A percentile compares a stretch with the other conserved stretches of the same genome.
phyloP scores from a whole-genome alignment of 2,329 filamentous ascomycete species.

The Sporothrix sp. region DNA sequence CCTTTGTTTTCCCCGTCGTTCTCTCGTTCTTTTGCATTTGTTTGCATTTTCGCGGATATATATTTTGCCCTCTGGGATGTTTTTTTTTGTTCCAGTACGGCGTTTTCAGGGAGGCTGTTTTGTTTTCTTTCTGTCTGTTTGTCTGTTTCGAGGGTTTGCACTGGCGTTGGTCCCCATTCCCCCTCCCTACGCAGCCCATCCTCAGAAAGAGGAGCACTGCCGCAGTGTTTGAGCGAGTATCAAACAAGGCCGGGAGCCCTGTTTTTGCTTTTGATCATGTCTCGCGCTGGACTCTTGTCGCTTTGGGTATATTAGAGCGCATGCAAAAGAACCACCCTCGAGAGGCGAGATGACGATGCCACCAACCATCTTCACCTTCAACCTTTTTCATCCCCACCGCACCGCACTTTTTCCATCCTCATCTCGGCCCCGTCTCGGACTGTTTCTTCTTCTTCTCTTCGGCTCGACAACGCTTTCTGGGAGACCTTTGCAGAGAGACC shows the following conservation, averaged over 20 bases:
- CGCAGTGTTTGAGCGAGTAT: constrained; percentile 6
- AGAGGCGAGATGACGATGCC: constrained; percentile 14
- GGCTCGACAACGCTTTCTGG: not conserved
- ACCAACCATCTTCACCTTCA: not conserved
- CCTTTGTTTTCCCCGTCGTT: not conserved
- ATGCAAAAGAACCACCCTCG: constrained; percentile 8
- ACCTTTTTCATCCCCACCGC: not conserved
- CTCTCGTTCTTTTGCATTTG: not conserved
- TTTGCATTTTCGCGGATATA: not conserved
- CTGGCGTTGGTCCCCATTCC: constrained; percentile 7
- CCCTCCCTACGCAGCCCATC: not conserved
- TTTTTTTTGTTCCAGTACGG: not conserved
- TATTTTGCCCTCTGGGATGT: not conserved
- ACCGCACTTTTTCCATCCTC: not conserved
- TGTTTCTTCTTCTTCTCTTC: constrained; percentile 6
- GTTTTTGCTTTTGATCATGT: constrained; percentile 1
- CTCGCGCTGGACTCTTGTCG: not conserved
- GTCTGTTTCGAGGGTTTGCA: not conserved
- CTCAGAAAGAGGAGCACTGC: too few species aligned
- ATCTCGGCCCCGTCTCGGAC: constrained; percentile 3
- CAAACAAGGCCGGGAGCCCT: not conserved
- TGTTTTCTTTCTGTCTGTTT: not conserved
- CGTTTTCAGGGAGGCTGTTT: constrained; percentile 7
- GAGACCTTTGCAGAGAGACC: constrained; percentile 2
- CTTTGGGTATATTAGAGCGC: not conserved